Percentiles rank a stretch among this genome's conserved stretches.
Evolutionary conservation across 192 early-diverging fungal species (phyloP).

Genomic region (Coemansia sp.): DNA sequence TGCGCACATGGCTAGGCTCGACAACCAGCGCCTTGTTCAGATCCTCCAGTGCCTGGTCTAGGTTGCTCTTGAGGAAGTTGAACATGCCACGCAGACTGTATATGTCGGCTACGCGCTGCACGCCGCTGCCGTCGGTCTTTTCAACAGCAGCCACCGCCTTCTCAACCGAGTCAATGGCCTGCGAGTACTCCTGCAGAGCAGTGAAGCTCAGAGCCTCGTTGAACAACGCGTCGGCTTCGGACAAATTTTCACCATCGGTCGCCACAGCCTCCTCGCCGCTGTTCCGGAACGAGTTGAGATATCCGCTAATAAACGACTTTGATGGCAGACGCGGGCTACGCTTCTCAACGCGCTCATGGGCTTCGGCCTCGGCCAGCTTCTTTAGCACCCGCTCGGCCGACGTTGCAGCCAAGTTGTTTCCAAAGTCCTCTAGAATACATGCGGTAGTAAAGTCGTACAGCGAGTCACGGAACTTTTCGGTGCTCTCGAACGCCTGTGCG

Average conservation of each 20-base stretch:
- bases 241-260: constrained; percentile 21
- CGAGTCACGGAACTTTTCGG: constrained; percentile 54
- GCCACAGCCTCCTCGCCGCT: constrained; percentile 29
- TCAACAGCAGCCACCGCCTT: constrained; percentile 66
- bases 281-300: constrained; percentile 88
- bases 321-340: constrained; percentile 77
- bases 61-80: constrained; percentile 81
- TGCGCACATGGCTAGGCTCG: constrained; percentile 77
- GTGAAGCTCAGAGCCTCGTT: constrained; percentile 57
- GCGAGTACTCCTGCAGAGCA: constrained; percentile 57
- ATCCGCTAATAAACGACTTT: constrained; percentile 86
- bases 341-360: constrained; percentile 65
- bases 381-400: constrained; percentile 89
- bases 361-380: constrained; percentile 72
- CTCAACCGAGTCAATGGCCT: constrained; percentile 61
- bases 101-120: constrained; percentile 61
- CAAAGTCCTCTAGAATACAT: constrained; percentile 94
- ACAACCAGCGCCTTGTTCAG: constrained; percentile 78
- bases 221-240: constrained; percentile 52
- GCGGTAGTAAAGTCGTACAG: constrained; percentile 85
- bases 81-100: constrained; percentile 89
- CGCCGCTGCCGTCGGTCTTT: constrained; percentile 31
- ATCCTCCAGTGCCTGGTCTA: constrained; percentile 67
- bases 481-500: constrained; percentile 64
- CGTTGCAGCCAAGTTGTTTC: constrained; percentile 72